Conservation (phyloP, 192 early-diverging fungal species). For the Backusella parvicylindrica region DNA sequence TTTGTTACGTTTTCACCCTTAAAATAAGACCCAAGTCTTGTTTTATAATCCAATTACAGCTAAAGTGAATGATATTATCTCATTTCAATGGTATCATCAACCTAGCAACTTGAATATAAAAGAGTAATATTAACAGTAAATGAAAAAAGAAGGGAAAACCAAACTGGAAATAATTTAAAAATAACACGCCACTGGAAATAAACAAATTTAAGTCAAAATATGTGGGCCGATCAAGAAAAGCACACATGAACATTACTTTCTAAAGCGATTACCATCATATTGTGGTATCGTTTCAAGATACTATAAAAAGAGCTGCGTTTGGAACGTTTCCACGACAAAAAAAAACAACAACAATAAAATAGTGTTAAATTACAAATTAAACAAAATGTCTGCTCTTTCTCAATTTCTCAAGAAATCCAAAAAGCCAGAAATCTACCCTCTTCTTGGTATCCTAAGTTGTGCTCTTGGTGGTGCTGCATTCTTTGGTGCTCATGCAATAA, state of each 20-base stretch:
- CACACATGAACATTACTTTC: not conserved
- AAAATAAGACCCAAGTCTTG: not conserved
- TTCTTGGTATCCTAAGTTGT: conserved; percentile 15
- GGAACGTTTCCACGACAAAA: not conserved
- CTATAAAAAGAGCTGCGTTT: not conserved
- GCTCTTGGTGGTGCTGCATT: conserved; percentile 21
- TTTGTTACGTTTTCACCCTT: not conserved
- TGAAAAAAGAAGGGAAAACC: not conserved
- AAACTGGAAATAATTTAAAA: not conserved
- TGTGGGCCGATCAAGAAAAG: not conserved
- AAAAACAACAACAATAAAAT: not conserved
- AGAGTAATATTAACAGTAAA: not conserved
- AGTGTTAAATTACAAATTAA: not conserved
- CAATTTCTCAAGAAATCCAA: conserved; percentile 1
- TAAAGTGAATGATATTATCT: not conserved
- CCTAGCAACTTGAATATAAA: not conserved
- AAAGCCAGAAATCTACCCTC: conserved; percentile 28
- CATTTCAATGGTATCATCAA: not conserved
- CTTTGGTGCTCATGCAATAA: conserved; percentile 8
- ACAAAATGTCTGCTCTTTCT: not conserved
- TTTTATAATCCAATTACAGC: not conserved
- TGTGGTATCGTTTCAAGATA: not conserved
- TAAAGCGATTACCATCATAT: not conserved
- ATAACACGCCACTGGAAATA: not conserved
- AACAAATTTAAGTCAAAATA: not conserved